Conservation (phyloP, 495 filamentous ascomycete species). For the Monascus purpureus region DNA sequence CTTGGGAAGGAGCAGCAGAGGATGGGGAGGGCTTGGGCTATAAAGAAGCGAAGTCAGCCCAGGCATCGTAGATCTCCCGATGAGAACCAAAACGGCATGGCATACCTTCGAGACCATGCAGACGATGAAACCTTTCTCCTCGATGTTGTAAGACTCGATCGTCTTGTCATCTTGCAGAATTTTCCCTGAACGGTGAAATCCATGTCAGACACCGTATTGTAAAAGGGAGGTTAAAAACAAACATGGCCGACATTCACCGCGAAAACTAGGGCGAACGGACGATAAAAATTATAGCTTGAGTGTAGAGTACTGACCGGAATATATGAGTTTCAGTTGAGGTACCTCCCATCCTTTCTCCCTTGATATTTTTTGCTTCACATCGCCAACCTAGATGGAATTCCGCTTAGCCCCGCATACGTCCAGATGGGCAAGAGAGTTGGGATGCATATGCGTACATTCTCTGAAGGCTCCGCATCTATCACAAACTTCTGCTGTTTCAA, state of each 20-base stretch:
- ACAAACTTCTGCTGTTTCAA: slow-evolving; percentile 96
- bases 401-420: slow-evolving; percentile 18
- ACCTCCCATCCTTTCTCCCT: slow-evolving; percentile 85
- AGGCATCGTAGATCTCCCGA: too few species aligned
- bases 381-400: slow-evolving; percentile 47
- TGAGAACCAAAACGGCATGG: too few species aligned
- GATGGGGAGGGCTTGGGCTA: slow-evolving; percentile 59
- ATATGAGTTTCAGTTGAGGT: slow-evolving; percentile 84
- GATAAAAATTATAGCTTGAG: too few species aligned
- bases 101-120: slow-evolving; percentile 91
- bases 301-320: slow-evolving; percentile 56
- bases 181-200: slow-evolving; percentile 50
- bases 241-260: too few species aligned
- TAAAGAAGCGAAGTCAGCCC: slow-evolving; percentile 6
- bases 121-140: slow-evolving; percentile 98
- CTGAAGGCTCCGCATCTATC: slow-evolving; percentile 84
- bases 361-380: slow-evolving; percentile 81
- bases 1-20: slow-evolving; percentile 37
- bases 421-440: slow-evolving; percentile 7
- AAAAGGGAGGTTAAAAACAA: not conserved
- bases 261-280: too few species aligned
- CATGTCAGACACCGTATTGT: slow-evolving; percentile 2
- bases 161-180: slow-evolving; percentile 95
- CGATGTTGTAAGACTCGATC: slow-evolving; percentile 89
- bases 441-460: slow-evolving; percentile 87